Base-by-base conservation (phyloP, 2,329 filamentous ascomycete species). In the Cytospora mali region DNA sequence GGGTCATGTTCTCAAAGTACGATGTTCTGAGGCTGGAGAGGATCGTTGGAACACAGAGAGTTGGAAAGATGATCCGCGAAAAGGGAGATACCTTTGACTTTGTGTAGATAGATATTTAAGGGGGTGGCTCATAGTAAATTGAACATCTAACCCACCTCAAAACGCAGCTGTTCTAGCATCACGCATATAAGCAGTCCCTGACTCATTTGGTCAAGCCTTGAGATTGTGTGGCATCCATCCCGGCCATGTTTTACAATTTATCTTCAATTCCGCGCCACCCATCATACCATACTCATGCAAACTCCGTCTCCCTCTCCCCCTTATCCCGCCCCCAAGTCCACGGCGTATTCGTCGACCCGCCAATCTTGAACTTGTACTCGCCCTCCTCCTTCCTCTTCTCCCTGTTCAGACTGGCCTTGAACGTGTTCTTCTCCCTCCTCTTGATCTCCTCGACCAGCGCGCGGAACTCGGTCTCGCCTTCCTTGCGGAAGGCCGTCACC, bases 61-160 rank as follows among this genome's bases (percentile, higher is more conserved):
- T 95, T 7, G 88, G 87, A 18, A 91, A 87, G 74, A 95, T 99
- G 92, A 80, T 97, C 62, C 84, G 83, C 66, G 92, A 96, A 69
- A 87, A 86, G 71, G 88, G 88, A 4, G 94, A 98, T 83, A 95
- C 91, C 1, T 99, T 98, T 84, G 93, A 97, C 73, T 98, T 98
- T 81, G 82, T 96, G 65, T 97, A 84, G 72, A 66, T 65, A 42
- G 5, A 35, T 7, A 13, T 60, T 61, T 27, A 23, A 65, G 64
- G 46, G 56, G 67, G 67, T 23, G 13, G 23, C 25, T 13, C 3
- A 42, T 42, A 7, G 33, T 6, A 48, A 35, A 52, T 48, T 28
- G 50, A 39, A 51, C 27, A 54, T 49, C 7, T 27, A 28, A 48
- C 21, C 57, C 46, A 11, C 10, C n/a, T 2, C 18, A 14, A 27